Evolutionary conservation across 192 early-diverging fungal species (phyloP).

Genomic region (Coemansia pectinata): DNA sequence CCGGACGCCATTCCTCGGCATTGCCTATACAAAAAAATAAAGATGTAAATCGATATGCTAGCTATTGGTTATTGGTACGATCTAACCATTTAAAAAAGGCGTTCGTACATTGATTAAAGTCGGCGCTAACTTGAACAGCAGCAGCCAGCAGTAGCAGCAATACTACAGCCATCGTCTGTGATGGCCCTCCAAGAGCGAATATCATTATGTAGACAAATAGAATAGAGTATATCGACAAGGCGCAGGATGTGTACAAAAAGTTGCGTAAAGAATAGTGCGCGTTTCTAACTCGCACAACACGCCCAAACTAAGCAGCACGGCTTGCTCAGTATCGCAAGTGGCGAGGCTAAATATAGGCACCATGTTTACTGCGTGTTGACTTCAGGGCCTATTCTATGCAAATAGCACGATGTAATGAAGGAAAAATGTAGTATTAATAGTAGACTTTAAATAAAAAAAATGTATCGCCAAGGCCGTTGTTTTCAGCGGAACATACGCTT

Average conservation of each 20-base stretch:
- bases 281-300: background rate
- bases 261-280: background rate
- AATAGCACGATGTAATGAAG: background rate
- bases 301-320: background rate
- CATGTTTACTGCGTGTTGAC: background rate
- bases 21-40: slow-evolving; percentile 20
- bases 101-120: slow-evolving; percentile 38
- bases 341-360: background rate
- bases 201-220: background rate
- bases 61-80: background rate
- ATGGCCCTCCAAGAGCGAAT: background rate
- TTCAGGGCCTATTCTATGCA: background rate
- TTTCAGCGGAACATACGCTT: slow-evolving; percentile 53
- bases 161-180: background rate
- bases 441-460: background rate
- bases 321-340: background rate
- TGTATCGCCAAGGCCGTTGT: background rate
- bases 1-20: slow-evolving; percentile 44
- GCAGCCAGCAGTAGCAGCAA: slow-evolving; percentile 9
- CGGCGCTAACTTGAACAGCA: slow-evolving; percentile 1
- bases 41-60: background rate
- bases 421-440: background rate
- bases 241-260: background rate
- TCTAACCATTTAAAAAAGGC: background rate
- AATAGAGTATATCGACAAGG: background rate